These are phyloP conservation scores for Thyridium curvatum DNA, from an alignment of 2,329 filamentous ascomycete genomes.

Conservation along the genomic window DNA sequence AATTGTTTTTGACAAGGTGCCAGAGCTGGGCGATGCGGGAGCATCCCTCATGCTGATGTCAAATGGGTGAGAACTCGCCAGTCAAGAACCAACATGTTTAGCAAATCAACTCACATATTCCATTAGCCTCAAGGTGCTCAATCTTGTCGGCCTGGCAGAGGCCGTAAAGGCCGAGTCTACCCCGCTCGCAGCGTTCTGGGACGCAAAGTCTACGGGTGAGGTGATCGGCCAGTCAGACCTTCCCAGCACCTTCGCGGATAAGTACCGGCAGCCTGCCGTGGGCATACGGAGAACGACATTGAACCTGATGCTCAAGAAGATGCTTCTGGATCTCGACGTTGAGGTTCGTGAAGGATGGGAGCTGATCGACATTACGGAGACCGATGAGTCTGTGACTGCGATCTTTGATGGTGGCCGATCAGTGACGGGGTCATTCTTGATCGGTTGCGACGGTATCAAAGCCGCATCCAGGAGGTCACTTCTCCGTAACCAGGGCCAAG, in stretches of 20 bases:
- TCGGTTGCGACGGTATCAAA: constrained; percentile 17
- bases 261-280: constrained; percentile 12
- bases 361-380: constrained; percentile 12
- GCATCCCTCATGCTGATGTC: constrained; percentile 17
- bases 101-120: no score
- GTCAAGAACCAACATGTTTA: no score
- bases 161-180: constrained; percentile 1
- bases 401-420: constrained; percentile 10
- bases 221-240: constrained; percentile 12
- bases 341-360: constrained; percentile 17
- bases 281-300: constrained; percentile 14
- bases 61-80: constrained; percentile 13
- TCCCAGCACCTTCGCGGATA: constrained; percentile 9
- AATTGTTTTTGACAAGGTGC: constrained; percentile 16
- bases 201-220: constrained; percentile 10
- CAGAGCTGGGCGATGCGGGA: constrained; percentile 13
- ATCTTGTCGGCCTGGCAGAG: constrained; percentile 10
- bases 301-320: constrained; percentile 10
- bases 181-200: constrained; percentile 11
- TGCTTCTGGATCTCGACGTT: constrained; percentile 9
- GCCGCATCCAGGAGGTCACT: constrained; percentile 10
- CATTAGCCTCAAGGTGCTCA: constrained; percentile 11
- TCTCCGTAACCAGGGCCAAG: constrained; percentile 7
- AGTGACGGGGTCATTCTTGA: constrained; percentile 13
- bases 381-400: constrained; percentile 12